Conservation (phyloP, 352 stramenopile species). For the Pythium monospermum region DNA sequence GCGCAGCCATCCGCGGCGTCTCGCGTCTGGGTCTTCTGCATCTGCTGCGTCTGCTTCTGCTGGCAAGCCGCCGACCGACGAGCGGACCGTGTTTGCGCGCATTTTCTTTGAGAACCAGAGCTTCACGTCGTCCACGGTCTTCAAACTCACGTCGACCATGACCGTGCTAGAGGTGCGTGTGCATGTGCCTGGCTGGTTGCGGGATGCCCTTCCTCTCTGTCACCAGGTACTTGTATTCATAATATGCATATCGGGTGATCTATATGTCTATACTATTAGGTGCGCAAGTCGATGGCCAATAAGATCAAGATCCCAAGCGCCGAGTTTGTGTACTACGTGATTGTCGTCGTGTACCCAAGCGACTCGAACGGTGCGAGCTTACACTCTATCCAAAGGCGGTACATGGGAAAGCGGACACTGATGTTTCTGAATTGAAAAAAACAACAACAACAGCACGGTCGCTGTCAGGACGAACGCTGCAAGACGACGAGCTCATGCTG, state of each 20-base stretch:
- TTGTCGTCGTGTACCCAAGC: slow-evolving; percentile 76
- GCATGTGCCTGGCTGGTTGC: not conserved
- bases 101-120: slow-evolving; percentile 84
- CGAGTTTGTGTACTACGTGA: slow-evolving; percentile 72
- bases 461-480: slow-evolving; percentile 60
- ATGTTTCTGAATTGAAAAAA: no score
- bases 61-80: slow-evolving; percentile 31
- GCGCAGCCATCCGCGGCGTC: no score
- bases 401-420: no score
- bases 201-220: no score
- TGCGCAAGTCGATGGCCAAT: slow-evolving; percentile 68
- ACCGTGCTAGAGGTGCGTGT: slow-evolving; percentile 60
- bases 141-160: slow-evolving; percentile 60
- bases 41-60: not conserved
- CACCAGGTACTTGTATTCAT: no score
- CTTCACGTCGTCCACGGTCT: slow-evolving; percentile 80
- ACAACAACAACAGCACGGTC: slow-evolving; percentile 30
- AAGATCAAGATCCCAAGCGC: slow-evolving; percentile 70
- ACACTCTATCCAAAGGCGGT: no score
- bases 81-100: slow-evolving; percentile 64
- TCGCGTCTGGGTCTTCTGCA: no score
- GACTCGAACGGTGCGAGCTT: slow-evolving; percentile 26
- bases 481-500: slow-evolving; percentile 76
- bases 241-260: no score
- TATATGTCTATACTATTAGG: no score